Base-by-base conservation (phyloP, 768 basidiomycete species). In the Fomitopsis pulvina region DNA sequence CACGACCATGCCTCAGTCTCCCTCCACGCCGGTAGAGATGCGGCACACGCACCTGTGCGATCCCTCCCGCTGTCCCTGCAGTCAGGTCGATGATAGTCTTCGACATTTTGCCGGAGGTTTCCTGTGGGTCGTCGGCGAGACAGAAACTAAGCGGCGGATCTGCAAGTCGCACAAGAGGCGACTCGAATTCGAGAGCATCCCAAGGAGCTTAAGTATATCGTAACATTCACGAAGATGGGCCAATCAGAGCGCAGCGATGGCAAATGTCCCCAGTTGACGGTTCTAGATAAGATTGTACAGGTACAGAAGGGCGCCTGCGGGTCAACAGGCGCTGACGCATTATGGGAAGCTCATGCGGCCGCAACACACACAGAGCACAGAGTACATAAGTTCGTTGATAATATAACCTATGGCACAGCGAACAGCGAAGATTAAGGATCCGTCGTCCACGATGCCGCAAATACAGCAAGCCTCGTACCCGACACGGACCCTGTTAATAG, bases 21-120 rank as follows among this genome's bases (percentile, higher is more conserved):
- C 18, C 10, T 24, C n/a, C 53, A 47, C 55, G 53, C 45, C 52
- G 21, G 41, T 18, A 22, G 25, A 50, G 22, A 32, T 29, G 48
- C 22, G 5, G 34, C 11, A n/a, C 14, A 37, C 29, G 48, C 57
- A 82, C 89, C 80, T 94, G 93, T 51, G 84, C 83, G 61, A 95
- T 83, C 44, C 92, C 92, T 41, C 92, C 92, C n/a, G 79, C 83
- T 27, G 91, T 93, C 43, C 93, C 93, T 49, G 91, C 92, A 30
- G 87, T 75, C 55, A 96, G 67, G 65, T 96, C 93, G 71, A 92
- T 92, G 43, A 81, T 74, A 27, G 91, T 87, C 62, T 85, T 85
- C 51, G 66, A 67, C 69, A 71, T 70, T 44, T 52, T 57, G 47
- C n/a, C n/a, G n/a, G n/a, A n/a, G n/a, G n/a, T n/a, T n/a, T n/a